Percentiles rank a stretch among this genome's conserved stretches.
Evolutionary conservation across 2,329 filamentous ascomycete species (phyloP).

Genomic region (Monilinia fructigena): DNA sequence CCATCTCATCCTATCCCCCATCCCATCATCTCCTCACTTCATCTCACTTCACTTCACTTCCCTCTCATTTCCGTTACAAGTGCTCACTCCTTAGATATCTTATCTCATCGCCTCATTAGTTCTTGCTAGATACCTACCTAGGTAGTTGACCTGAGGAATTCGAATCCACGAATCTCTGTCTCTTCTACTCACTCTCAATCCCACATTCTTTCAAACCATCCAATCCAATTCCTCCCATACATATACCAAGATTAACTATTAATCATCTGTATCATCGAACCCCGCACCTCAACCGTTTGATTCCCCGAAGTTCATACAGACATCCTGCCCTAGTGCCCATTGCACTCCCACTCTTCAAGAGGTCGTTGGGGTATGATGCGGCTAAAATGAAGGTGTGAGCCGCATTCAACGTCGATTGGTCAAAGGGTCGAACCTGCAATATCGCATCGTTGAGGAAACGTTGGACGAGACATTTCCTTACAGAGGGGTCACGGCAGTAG

Average conservation of each 20-base stretch:
- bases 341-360: conserved; percentile 1
- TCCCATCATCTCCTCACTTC: no score
- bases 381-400: conserved; percentile 19
- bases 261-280: neutral
- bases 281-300: neutral
- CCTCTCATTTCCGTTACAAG: neutral
- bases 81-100: neutral
- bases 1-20: neutral
- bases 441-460: neutral
- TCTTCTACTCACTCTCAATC: neutral
- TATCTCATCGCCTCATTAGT: neutral
- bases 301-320: neutral
- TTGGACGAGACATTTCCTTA: conserved; percentile 13
- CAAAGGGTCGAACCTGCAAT: neutral
- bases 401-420: conserved; percentile 15
- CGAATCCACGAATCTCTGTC: no score
- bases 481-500: conserved; percentile 14
- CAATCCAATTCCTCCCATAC: neutral
- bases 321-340: neutral
- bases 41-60: neutral
- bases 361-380: conserved; percentile 18
- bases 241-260: neutral
- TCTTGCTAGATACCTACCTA: neutral
- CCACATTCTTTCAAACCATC: neutral
- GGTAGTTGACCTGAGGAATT: no score